Conservation (phyloP, 2,329 filamentous ascomycete genomes). For the Xylaria digitata region DNA sequence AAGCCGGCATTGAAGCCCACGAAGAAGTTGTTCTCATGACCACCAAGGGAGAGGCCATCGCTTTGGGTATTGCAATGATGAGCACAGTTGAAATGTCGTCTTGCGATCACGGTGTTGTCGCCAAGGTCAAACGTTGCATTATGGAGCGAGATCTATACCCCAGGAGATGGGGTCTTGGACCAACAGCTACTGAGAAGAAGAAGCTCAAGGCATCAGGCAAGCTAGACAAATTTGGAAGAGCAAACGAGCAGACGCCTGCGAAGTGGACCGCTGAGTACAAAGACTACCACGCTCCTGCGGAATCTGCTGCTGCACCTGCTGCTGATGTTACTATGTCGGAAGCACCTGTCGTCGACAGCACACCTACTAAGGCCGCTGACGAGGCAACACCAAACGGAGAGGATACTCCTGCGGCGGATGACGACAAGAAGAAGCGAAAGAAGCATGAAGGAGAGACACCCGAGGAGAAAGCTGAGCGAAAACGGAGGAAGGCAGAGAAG, state of each 20-base stretch:
- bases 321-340: conserved; percentile 58
- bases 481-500: conserved; percentile 70
- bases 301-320: conserved; percentile 54
- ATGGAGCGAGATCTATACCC: conserved; percentile 99
- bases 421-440: conserved; percentile 82
- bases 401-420: conserved; percentile 60
- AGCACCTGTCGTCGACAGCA: conserved; percentile 54
- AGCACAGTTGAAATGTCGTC: conserved; percentile 96
- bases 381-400: conserved; percentile 52
- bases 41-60: conserved; percentile 98
- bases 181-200: conserved; percentile 96
- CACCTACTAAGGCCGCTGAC: conserved; percentile 53
- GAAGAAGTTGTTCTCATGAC: conserved; percentile 99
- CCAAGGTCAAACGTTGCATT: conserved; percentile 99
- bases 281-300: conserved; percentile 75
- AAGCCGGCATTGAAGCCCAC: conserved; percentile 89
- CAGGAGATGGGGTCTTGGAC: conserved; percentile 94
- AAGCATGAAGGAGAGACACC: conserved; percentile 82
- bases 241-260: conserved; percentile 92
- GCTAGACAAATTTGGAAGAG: conserved; percentile 94
- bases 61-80: conserved; percentile 96
- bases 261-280: conserved; percentile 95
- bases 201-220: conserved; percentile 99
- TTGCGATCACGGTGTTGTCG: conserved; percentile 96
- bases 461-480: conserved; percentile 73